These are phyloP conservation scores for Tricholoma hemisulphureum DNA, from an alignment of 768 basidiomycete species.

Conservation along the genomic window DNA sequence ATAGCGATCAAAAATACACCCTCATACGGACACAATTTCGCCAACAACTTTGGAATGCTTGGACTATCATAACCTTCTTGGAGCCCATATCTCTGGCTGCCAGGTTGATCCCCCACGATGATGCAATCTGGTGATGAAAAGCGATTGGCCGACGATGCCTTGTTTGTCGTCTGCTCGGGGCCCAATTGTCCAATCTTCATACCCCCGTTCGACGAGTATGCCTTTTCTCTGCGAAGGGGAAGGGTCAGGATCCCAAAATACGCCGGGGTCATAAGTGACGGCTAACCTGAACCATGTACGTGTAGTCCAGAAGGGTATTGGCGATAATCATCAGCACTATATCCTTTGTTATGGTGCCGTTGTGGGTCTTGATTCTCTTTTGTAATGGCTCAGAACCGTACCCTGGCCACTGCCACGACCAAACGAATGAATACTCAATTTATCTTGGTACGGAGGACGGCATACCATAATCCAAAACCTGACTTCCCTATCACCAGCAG, in stretches of 20 bases:
- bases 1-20: too few relatives aligned
- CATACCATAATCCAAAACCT: constrained; percentile 37
- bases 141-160: constrained; percentile 27
- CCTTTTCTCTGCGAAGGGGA: constrained; percentile 21
- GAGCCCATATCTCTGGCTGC: constrained; percentile 43
- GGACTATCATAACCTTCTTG: constrained; percentile 6
- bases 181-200: constrained; percentile 37
- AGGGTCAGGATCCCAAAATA: not conserved
- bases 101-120: constrained; percentile 42
- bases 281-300: constrained; percentile 31
- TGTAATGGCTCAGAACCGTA: constrained; percentile 38
- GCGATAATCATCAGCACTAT: constrained; percentile 31
- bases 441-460: not conserved
- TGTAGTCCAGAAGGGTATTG: constrained; percentile 29
- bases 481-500: constrained; percentile 25
- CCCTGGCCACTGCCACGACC: constrained; percentile 45
- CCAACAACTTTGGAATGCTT: not conserved
- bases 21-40: too few relatives aligned
- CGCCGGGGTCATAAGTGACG: not conserved
- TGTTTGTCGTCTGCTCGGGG: constrained; percentile 11
- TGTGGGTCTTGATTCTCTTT: constrained; percentile 36
- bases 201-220: constrained; percentile 32
- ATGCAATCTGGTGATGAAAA: constrained; percentile 38
- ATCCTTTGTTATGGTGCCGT: constrained; percentile 30
- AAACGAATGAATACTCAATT: not conserved